phyloP scores from a whole-genome alignment of 257 asterid species.

The Fraxinus quadrangulata region DNA sequence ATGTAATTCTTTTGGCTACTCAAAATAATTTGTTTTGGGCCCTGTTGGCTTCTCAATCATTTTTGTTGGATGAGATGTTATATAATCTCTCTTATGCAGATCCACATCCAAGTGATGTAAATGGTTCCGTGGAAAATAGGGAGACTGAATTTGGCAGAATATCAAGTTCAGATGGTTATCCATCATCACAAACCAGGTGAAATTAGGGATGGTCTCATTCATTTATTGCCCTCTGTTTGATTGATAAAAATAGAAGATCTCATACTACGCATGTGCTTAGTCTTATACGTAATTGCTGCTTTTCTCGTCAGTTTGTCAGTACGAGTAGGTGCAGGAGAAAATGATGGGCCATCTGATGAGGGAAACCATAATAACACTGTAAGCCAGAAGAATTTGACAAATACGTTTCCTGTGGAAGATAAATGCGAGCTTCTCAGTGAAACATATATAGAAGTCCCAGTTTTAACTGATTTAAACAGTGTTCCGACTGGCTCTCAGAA shows the following conservation, averaged over 20 bases:
- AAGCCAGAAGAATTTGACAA: slow-evolving; percentile 14
- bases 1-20: slow-evolving; percentile 13
- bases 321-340: slow-evolving; percentile 31
- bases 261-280: not conserved
- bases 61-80: not conserved
- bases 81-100: slow-evolving; percentile 28
- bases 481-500: slow-evolving; percentile 34
- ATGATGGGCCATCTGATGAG: slow-evolving; percentile 22
- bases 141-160: slow-evolving; percentile 28
- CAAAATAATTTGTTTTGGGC: not conserved
- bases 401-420: slow-evolving; percentile 27
- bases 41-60: not conserved
- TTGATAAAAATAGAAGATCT: not conserved
- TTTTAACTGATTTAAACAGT: slow-evolving; percentile 40
- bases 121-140: slow-evolving; percentile 37
- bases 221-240: not conserved
- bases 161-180: slow-evolving; percentile 38
- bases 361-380: slow-evolving; percentile 14
- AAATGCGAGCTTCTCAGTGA: slow-evolving; percentile 48
- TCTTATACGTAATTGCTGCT: not conserved
- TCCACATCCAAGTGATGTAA: slow-evolving; percentile 26
- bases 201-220: not conserved
- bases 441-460: slow-evolving; percentile 57
- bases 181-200: slow-evolving; percentile 62
- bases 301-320: slow-evolving; percentile 40